phyloP scores from a whole-genome alignment of 2,329 filamentous ascomycete genomes.

The Aspergillus ustus region DNA sequence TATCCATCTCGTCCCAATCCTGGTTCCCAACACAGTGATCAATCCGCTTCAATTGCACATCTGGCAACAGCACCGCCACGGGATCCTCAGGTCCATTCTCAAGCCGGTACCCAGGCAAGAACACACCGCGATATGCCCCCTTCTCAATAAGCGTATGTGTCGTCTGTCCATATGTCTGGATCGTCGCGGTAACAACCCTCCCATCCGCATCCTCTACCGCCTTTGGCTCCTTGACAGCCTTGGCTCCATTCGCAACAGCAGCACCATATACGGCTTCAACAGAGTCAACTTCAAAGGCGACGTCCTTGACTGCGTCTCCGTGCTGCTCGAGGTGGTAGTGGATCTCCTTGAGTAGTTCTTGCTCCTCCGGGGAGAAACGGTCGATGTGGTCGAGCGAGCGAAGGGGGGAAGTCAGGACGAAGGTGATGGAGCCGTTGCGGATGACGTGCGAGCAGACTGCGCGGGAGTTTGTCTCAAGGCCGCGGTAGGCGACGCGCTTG shows the following conservation, averaged over 20 bases:
- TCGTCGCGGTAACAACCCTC: constrained; percentile 73
- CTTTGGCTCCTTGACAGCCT: constrained; percentile 52
- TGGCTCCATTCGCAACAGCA: constrained; percentile 63
- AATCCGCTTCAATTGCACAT: constrained; percentile 72
- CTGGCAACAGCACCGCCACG: constrained; percentile 58
- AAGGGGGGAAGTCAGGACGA: constrained; percentile 48
- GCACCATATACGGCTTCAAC: constrained; percentile 77
- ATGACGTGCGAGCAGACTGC: constrained; percentile 79
- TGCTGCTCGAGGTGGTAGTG: constrained; percentile 83
- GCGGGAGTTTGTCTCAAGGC: constrained; percentile 84
- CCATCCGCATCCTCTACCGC: constrained; percentile 67
- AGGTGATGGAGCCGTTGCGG: constrained; percentile 49
- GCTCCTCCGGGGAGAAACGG: constrained; percentile 61
- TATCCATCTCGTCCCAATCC: constrained; percentile 86
- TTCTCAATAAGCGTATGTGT: constrained; percentile 89
- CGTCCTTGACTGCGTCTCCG: constrained; percentile 92
- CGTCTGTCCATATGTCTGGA: constrained; percentile 92
- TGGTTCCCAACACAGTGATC: constrained; percentile 99
- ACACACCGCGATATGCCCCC: constrained; percentile 70
- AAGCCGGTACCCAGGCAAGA: constrained; percentile 80
- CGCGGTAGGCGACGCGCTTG: constrained; percentile 77
- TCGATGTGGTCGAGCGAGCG: constrained; percentile 69
- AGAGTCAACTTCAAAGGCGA: constrained; percentile 91
- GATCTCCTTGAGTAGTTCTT: constrained; percentile 70
- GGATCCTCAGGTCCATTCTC: constrained; percentile 54